These are phyloP conservation scores for Elongisporangium prolatum DNA, from an alignment of 352 stramenopile genomes.

Conservation along the genomic window DNA sequence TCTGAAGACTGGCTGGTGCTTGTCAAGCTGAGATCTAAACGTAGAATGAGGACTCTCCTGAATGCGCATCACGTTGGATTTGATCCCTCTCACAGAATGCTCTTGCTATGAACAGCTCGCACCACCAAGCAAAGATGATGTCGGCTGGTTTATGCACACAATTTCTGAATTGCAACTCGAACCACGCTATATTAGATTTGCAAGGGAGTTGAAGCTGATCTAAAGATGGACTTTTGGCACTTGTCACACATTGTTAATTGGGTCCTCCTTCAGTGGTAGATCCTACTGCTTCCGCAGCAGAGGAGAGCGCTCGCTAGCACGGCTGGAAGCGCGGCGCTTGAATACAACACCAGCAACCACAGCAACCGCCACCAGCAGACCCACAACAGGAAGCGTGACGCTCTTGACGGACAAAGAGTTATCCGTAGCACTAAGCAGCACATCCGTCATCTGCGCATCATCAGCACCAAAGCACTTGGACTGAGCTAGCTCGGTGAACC, in stretches of 20 bases:
- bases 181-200: too few relatives aligned
- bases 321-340: background rate
- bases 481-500: slow-evolving; percentile 19
- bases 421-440: background rate
- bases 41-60: too few relatives aligned
- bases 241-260: background rate
- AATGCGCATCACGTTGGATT: too few relatives aligned
- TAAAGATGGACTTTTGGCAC: too few relatives aligned
- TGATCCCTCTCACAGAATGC: too few relatives aligned
- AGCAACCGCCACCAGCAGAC: background rate
- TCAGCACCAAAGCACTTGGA: slow-evolving; percentile 14
- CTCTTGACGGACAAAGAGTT: background rate
- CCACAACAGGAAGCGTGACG: background rate
- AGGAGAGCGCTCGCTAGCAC: background rate
- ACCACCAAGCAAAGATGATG: too few relatives aligned
- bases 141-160: too few relatives aligned
- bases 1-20: background rate
- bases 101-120: too few relatives aligned
- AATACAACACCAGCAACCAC: background rate
- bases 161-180: too few relatives aligned
- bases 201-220: too few relatives aligned
- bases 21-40: too few relatives aligned
- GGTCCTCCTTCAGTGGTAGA: too few relatives aligned
- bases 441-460: background rate
- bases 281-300: background rate